A percentile compares a stretch with the other conserved stretches of the same genome.
Evolutionary conservation across 2,329 filamentous ascomycete species (phyloP).

Genomic region (Cladobotryum protrusum): DNA sequence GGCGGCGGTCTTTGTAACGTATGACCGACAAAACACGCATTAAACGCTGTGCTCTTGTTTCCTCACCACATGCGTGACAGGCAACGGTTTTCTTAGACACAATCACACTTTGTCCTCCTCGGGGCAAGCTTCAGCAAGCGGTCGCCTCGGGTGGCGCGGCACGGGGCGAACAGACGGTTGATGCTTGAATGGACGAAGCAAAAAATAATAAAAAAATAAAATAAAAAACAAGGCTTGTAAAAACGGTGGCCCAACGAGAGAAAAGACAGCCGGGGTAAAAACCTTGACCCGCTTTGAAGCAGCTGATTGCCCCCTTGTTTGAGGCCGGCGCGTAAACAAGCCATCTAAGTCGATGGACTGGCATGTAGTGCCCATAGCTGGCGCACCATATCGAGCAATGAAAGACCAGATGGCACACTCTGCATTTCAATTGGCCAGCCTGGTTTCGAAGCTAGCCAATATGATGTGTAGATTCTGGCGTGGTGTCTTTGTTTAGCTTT

Average conservation of each 20-base stretch:
- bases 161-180: conserved; percentile 22
- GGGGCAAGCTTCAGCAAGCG: background rate
- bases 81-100: background rate
- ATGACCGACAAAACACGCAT: too few species aligned
- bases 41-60: too few species aligned
- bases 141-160: conserved; percentile 27
- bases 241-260: conserved; percentile 9
- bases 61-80: background rate
- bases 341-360: conserved; percentile 40
- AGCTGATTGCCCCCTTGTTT: conserved; percentile 32
- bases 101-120: background rate
- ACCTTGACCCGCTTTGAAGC: conserved; percentile 6
- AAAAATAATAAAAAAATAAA: too few species aligned
- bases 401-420: conserved; percentile 32
- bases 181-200: conserved; percentile 8
- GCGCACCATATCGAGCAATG: conserved; percentile 40
- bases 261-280: conserved; percentile 11
- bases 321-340: conserved; percentile 46
- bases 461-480: conserved; percentile 5
- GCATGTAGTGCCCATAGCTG: conserved; percentile 26
- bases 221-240: too few species aligned
- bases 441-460: conserved; percentile 14
- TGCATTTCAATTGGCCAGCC: conserved; percentile 35
- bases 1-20: too few species aligned
- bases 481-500: conserved; percentile 3